A percentile compares a stretch with the other conserved stretches of the same genome.
phyloP scores from a whole-genome alignment of 2,329 filamentous ascomycete genomes.

The Clarireedia sp. region DNA sequence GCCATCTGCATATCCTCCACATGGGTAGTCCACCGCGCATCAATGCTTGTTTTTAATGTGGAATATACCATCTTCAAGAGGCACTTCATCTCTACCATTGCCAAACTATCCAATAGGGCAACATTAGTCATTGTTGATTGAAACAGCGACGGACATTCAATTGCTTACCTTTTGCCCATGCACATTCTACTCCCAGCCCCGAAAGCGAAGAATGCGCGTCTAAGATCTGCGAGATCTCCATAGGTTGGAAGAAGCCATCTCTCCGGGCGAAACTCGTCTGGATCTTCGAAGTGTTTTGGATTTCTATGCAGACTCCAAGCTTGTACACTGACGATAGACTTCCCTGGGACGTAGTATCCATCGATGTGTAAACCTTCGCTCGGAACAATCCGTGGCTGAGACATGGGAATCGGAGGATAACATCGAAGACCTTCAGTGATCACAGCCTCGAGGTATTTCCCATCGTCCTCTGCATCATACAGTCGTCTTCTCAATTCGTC shows the following conservation, averaged over 20 bases:
- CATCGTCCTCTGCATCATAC: conserved; percentile 33
- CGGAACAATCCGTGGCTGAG: conserved; percentile 53
- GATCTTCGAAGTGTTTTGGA: conserved; percentile 64
- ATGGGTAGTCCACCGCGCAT: conserved; percentile 45
- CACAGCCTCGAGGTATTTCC: conserved; percentile 56
- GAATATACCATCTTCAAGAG: conserved; percentile 56
- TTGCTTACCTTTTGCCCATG: conserved; percentile 57
- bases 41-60: conserved; percentile 41
- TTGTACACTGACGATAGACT: conserved; percentile 52
- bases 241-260: conserved; percentile 72
- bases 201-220: conserved; percentile 60
- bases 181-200: conserved; percentile 58
- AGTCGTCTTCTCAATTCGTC: conserved; percentile 33
- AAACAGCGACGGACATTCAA: neutral
- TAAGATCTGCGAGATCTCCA: conserved; percentile 66
- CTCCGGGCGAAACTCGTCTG: conserved; percentile 71
- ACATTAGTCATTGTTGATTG: neutral
- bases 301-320: conserved; percentile 54
- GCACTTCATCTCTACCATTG: conserved; percentile 60
- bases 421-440: conserved; percentile 54
- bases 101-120: conserved; percentile 33
- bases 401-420: conserved; percentile 60
- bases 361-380: conserved; percentile 46
- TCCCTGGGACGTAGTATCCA: conserved; percentile 44
- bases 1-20: conserved; percentile 53